These are phyloP conservation scores for Coemansia sp. DNA, from an alignment of 192 early-diverging fungal genomes.

Conservation along the genomic window DNA sequence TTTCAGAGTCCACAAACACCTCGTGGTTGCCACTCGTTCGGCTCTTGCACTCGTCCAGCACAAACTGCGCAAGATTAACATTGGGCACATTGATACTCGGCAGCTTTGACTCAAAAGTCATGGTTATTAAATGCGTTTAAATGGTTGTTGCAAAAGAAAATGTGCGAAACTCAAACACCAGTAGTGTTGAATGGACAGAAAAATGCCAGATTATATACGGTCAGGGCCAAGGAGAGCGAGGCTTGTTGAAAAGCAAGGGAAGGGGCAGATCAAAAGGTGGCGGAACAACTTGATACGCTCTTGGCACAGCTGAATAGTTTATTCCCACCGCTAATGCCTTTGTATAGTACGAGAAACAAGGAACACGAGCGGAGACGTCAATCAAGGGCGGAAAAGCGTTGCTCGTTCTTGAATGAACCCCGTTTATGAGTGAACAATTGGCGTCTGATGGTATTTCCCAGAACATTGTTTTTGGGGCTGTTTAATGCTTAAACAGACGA, in stretches of 20 bases:
- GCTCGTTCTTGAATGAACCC: neutral
- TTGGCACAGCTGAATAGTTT: neutral
- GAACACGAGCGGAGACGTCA: too few relatives aligned
- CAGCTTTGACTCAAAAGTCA: constrained; percentile 32
- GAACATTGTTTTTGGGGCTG: neutral
- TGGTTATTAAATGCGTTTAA: neutral
- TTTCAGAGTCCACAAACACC: constrained; percentile 40
- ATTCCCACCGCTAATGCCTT: neutral
- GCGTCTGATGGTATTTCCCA: neutral
- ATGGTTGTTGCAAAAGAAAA: neutral
- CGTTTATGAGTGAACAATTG: neutral
- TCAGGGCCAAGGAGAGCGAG: neutral
- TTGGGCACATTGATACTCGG: constrained; percentile 28
- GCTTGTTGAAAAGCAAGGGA: neutral
- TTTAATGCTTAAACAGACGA: neutral
- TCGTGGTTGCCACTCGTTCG: constrained; percentile 11
- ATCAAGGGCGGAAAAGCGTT: neutral
- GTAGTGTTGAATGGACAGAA: neutral
- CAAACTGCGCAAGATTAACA: constrained; percentile 26
- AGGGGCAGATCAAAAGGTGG: neutral
- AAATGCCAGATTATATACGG: neutral
- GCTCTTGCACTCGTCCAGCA: constrained; percentile 24
- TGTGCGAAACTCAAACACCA: neutral
- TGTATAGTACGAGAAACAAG: neutral
- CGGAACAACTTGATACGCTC: neutral